Percentiles rank a stretch among this genome's conserved stretches.
phyloP scores from a whole-genome alignment of 176 grass and related monocot genomes.

The Rhynchospora pubera region DNA sequence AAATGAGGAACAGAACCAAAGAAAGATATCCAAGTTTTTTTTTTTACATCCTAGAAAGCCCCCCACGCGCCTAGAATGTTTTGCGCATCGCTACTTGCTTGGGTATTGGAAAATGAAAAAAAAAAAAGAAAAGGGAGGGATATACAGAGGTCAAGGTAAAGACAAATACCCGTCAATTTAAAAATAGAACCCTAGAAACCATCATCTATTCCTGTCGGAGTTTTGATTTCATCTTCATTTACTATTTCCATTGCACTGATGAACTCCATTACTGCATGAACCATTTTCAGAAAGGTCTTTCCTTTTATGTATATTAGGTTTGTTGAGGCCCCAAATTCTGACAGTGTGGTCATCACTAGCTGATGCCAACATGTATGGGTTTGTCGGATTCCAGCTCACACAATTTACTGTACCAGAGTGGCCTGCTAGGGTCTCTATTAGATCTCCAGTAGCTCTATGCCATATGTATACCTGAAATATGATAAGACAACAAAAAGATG shows the following conservation, averaged over 20 bases:
- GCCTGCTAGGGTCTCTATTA: constrained; percentile 59
- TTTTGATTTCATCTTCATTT: constrained; percentile 21
- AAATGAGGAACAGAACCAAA: constrained; percentile 42
- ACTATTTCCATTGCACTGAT: constrained; percentile 66
- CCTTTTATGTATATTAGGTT: constrained; percentile 33
- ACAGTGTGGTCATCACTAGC: constrained; percentile 73
- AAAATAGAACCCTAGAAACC: not conserved
- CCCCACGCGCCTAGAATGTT: constrained; percentile 37
- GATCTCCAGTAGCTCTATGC: constrained; percentile 61
- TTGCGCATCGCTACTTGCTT: constrained; percentile 24
- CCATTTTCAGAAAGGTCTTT: constrained; percentile 50
- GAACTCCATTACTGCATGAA: constrained; percentile 45
- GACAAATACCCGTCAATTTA: constrained; percentile 11
- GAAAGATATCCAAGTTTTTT: constrained; percentile 33
- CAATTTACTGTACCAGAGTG: constrained; percentile 83
- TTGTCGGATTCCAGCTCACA: constrained; percentile 81
- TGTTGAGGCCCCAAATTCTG: constrained; percentile 72
- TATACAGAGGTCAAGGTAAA: constrained; percentile 43
- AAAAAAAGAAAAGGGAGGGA: too few relatives aligned
- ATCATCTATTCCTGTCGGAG: constrained; percentile 35
- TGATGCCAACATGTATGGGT: constrained; percentile 86
- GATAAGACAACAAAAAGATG: not conserved
- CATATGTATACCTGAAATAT: constrained; percentile 80
- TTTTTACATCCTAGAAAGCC: constrained; percentile 26
- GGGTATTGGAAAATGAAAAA: constrained; percentile 27